Conservation (phyloP, 768 basidiomycete genomes). For the Rhodotorula kratochvilovae region DNA sequence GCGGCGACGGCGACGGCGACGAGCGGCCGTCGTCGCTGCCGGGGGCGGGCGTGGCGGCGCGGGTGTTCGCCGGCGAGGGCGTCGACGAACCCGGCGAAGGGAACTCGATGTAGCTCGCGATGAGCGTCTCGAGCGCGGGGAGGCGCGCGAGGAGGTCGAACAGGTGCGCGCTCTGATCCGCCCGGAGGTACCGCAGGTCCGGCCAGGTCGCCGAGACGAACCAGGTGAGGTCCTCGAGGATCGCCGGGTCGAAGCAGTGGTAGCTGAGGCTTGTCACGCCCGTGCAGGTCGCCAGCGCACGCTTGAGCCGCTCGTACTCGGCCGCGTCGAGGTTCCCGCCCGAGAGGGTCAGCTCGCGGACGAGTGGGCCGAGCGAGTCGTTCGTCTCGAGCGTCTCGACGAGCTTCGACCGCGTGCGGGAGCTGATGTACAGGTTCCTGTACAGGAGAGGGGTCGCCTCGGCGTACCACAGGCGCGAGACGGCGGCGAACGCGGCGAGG, state of each 20-base stretch:
- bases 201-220: constrained; percentile 19
- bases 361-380: background rate
- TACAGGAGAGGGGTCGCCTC: constrained; percentile 13
- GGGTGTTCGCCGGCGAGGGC: background rate
- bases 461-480: background rate
- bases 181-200: constrained; percentile 9
- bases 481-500: constrained; percentile 19
- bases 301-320: constrained; percentile 5
- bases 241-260: constrained; percentile 20
- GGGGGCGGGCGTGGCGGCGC: background rate
- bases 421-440: constrained; percentile 25
- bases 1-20: background rate
- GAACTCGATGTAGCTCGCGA: constrained; percentile 24
- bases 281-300: background rate
- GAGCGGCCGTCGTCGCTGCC: no score
- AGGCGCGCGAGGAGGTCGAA: constrained; percentile 6
- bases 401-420: background rate
- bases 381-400: background rate
- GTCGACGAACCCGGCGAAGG: background rate
- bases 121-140: constrained; percentile 21
- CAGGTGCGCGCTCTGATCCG: constrained; percentile 8
- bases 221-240: constrained; percentile 2
- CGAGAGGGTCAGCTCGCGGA: constrained; percentile 9
- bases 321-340: constrained; percentile 6
- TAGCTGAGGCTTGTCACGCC: constrained; percentile 8